Base-by-base conservation (phyloP, 768 basidiomycete genomes). In the Cystofilobasidium macerans region DNA sequence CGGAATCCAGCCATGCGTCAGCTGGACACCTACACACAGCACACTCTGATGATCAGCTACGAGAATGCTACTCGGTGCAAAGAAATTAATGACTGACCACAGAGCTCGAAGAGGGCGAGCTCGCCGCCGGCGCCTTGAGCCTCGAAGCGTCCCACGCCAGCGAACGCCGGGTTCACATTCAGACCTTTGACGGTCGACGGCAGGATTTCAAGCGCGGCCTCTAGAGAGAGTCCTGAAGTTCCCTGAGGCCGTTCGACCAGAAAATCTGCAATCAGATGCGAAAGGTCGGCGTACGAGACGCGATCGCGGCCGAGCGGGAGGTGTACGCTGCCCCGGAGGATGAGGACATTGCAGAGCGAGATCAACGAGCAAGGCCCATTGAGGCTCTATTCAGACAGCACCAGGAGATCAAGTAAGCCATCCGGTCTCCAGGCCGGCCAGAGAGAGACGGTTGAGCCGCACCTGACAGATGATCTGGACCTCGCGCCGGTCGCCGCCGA, bases 151-250 rank as follows among this genome's bases (percentile, higher is more conserved):
- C 81, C 82, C 9, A 84, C 73, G 0, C 81, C 81, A 0, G 85
- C 86, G 74, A 95, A 95, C 0, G 84, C 75, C 0, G 91, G 89
- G 71, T 95, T 91, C 53, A 95, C 79, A 72, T 92, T 87, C 80
- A 95, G 87, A 16, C 92, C 92, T 80, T 83, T 86, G 69, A 85
- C 86, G 9, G 86, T 89, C 62, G 81, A 75, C 22, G 88, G 88
- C 80, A 90, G 83, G 62, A 86, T 82, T 0, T 85, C 84, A 5
- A 90, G 78, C 0, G 87, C 88, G 18, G 85, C 83, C 16, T 84
- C 84, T 26, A 87, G 81, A 67, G 86, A 48, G 26, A 58, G 47
- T 9, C 38, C 22, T 3, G 58, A 20, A 30, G 24, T 8, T 67
- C 81, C 80, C 26, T 81, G 81, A 57, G 43, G 45, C 6, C 65